These are phyloP conservation scores for Smallanthus sonchifolius DNA, from an alignment of 129 eudicot species.

Conservation along the genomic window DNA sequence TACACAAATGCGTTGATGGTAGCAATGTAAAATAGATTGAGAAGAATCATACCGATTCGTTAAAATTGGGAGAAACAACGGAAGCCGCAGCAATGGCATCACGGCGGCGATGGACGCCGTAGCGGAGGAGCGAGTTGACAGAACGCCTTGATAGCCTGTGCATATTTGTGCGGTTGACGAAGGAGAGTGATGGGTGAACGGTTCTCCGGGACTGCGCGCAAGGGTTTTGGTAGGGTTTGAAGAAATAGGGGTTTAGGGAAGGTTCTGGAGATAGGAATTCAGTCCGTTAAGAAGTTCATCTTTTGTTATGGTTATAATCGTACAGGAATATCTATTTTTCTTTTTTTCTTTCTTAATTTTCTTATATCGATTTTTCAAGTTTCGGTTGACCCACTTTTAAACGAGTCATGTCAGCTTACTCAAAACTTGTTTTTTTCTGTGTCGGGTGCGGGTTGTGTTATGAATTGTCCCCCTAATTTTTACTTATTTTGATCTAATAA, in stretches of 20 bases:
- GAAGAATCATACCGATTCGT: conserved; percentile 33
- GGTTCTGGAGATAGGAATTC: conserved; percentile 33
- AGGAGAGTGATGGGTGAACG: background rate
- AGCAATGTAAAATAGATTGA: background rate
- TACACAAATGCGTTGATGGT: background rate
- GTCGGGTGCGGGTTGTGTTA: too few species aligned
- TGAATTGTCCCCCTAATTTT: too few species aligned
- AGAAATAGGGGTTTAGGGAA: conserved; percentile 35
- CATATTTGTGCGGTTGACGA: conserved; percentile 37
- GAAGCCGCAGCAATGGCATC: conserved; percentile 33
- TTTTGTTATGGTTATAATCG: background rate
- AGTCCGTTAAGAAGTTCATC: background rate
- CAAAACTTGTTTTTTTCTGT: too few species aligned
- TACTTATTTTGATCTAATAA: too few species aligned
- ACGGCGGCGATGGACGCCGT: conserved; percentile 48
- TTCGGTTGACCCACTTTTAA: too few species aligned
- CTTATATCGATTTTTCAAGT: too few species aligned
- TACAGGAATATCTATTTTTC: too few species aligned
- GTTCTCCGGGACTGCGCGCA: background rate
- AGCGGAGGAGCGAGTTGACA: conserved; percentile 54
- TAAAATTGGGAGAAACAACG: conserved; percentile 31
- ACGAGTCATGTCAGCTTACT: too few species aligned
- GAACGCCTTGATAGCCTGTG: conserved; percentile 76
- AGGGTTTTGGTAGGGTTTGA: conserved; percentile 38
- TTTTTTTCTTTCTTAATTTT: too few species aligned